phyloP scores from a whole-genome alignment of 2,329 filamentous ascomycete species.

The Colletotrichum somersetense region DNA sequence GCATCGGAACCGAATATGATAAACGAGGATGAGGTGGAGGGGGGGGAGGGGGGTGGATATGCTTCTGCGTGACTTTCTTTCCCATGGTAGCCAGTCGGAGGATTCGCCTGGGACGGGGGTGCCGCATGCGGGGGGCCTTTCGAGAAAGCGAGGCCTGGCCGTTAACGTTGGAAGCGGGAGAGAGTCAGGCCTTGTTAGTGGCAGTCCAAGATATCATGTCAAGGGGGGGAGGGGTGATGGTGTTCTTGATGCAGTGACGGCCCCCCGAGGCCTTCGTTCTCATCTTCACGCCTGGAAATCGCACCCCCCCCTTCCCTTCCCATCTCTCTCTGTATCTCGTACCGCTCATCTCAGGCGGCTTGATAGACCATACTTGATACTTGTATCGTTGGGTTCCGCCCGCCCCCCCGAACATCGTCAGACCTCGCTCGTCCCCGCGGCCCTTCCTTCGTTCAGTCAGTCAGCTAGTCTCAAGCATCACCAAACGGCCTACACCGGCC shows the following conservation, averaged over 20 bases:
- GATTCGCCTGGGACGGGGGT: slow-evolving; percentile 17
- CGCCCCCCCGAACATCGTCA: background rate
- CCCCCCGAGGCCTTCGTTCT: slow-evolving; percentile 8
- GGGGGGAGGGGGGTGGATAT: background rate
- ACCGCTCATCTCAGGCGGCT: background rate
- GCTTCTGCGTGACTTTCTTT: background rate
- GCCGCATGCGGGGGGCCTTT: slow-evolving; percentile 21
- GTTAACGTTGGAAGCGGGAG: slow-evolving; percentile 5
- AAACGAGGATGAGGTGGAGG: background rate
- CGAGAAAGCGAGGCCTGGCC: slow-evolving; percentile 2
- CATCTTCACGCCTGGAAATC: slow-evolving; percentile 12
- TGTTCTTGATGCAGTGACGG: slow-evolving; percentile 17
- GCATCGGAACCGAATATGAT: slow-evolving; percentile 3
- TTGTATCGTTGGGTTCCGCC: slow-evolving; percentile 32
- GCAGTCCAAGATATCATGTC: slow-evolving; percentile 9
- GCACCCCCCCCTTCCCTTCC: background rate
- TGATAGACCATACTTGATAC: slow-evolving; percentile 35
- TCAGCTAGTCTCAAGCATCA: slow-evolving; percentile 5
- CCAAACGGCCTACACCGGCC: slow-evolving; percentile 29
- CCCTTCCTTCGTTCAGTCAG: background rate
- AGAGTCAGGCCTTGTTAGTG: slow-evolving; percentile 6
- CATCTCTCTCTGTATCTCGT: background rate
- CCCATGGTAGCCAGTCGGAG: slow-evolving; percentile 22
- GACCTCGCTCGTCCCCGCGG: slow-evolving; percentile 14
- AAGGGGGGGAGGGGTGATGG: slow-evolving; percentile 2